These are phyloP conservation scores for Globisporangium alternatum DNA, from an alignment of 352 stramenopile species.

Conservation along the genomic window DNA sequence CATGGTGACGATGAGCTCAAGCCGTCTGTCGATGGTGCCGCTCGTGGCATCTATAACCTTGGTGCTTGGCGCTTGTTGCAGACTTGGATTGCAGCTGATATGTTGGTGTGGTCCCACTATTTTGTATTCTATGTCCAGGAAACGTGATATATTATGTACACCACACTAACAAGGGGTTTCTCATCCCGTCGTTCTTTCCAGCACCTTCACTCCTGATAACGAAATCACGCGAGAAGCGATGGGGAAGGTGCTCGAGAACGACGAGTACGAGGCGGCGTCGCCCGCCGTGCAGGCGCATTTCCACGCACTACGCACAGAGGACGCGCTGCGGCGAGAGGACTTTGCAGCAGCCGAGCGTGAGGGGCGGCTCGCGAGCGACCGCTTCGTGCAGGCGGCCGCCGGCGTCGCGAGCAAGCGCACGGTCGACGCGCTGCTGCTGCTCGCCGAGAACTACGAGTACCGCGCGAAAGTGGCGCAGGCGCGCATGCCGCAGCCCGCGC, in stretches of 20 bases:
- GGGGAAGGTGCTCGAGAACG: conserved; percentile 58
- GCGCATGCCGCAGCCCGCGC: conserved; percentile 25
- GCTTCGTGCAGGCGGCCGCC: conserved; percentile 62
- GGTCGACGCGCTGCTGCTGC: conserved; percentile 61
- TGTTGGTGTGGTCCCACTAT: no score
- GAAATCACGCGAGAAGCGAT: conserved; percentile 16
- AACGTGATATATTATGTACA: neutral
- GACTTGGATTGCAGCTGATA: no score
- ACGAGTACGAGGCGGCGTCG: conserved; percentile 70
- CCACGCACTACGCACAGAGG: conserved; percentile 65
- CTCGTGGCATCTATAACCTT: no score
- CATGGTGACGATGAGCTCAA: no score
- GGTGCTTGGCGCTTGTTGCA: no score
- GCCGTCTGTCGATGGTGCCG: no score
- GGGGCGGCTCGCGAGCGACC: conserved; percentile 60
- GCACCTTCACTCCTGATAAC: conserved; percentile 7
- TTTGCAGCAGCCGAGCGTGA: conserved; percentile 61
- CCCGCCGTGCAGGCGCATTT: conserved; percentile 81
- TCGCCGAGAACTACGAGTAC: conserved; percentile 82
- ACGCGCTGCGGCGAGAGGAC: conserved; percentile 54
- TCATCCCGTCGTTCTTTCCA: neutral
- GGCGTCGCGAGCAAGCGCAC: conserved; percentile 60
- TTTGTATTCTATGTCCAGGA: no score
- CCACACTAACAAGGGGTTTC: neutral
- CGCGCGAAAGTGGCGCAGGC: conserved; percentile 56